Evolutionary conservation across 2,329 filamentous ascomycete species (phyloP).

Genomic region (Colletotrichum sp.): DNA sequence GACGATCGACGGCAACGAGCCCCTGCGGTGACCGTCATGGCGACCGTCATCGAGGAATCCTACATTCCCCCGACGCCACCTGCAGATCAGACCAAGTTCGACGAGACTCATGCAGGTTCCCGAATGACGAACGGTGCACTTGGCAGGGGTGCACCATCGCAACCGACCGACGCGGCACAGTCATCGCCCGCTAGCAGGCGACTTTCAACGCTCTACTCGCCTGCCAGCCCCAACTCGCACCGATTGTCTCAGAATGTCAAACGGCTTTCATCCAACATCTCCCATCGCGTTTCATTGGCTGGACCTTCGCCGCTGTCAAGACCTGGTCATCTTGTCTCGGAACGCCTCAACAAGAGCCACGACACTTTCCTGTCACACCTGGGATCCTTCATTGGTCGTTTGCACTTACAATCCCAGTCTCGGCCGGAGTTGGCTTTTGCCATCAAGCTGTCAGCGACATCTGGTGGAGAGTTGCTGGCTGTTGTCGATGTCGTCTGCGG

Average conservation of each 20-base stretch:
- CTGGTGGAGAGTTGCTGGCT: constrained; percentile 78
- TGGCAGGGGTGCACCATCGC: constrained; percentile 37
- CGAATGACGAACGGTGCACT: constrained; percentile 37
- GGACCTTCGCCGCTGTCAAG: constrained; percentile 67
- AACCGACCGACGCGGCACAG: constrained; percentile 41
- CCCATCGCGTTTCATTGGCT: constrained; percentile 81
- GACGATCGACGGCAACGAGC: constrained; percentile 60
- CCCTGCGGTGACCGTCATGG: constrained; percentile 63
- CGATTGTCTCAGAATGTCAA: constrained; percentile 46
- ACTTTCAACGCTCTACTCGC: constrained; percentile 49
- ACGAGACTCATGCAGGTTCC: constrained; percentile 47
- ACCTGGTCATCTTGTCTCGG: constrained; percentile 80
- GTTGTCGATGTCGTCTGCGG: constrained; percentile 84
- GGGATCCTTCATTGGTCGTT: constrained; percentile 87
- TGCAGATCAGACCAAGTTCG: constrained; percentile 59
- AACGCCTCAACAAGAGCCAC: constrained; percentile 79
- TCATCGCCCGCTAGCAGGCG: constrained; percentile 45
- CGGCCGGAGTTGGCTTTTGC: constrained; percentile 82
- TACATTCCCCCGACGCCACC: constrained; percentile 68
- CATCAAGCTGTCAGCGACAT: constrained; percentile 82
- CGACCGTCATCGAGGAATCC: constrained; percentile 63
- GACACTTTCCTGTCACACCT: constrained; percentile 90
- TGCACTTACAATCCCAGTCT: constrained; percentile 92
- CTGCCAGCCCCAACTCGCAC: constrained; percentile 31
- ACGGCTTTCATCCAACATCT: constrained; percentile 58